Percentiles rank a stretch among this genome's conserved stretches.
phyloP scores from a whole-genome alignment of 257 asterid species.

The Plectranthus barbatus region DNA sequence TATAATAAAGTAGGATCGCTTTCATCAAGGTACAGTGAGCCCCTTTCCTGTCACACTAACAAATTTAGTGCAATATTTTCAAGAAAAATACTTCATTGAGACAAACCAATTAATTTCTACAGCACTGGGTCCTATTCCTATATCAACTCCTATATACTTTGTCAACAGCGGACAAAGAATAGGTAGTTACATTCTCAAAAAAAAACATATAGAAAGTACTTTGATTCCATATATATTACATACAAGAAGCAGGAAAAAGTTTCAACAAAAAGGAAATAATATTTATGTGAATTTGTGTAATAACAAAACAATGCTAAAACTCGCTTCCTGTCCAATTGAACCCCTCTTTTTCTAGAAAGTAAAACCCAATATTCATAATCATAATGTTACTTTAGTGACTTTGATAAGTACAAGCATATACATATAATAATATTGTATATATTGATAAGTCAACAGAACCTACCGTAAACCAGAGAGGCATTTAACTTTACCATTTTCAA shows the following conservation, averaged over 20 bases:
- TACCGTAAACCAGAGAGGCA: too few relatives aligned
- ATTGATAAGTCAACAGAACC: too few relatives aligned
- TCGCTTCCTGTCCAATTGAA: too few relatives aligned
- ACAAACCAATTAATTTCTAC: not conserved
- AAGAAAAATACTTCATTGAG: not conserved
- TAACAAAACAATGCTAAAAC: not conserved
- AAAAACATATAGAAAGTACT: too few relatives aligned
- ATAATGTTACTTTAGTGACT: too few relatives aligned
- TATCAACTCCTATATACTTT: not conserved
- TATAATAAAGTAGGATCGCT: conserved; percentile 44
- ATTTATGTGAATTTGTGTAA: not conserved
- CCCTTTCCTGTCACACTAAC: conserved; percentile 41
- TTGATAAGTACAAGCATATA: too few relatives aligned
- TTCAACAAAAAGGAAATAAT: not conserved
- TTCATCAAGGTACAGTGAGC: conserved; percentile 28
- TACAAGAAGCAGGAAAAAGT: not conserved
- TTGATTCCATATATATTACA: not conserved
- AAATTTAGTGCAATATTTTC: not conserved
- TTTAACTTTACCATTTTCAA: too few relatives aligned
- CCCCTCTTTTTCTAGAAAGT: too few relatives aligned
- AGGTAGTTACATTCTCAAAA: too few relatives aligned
- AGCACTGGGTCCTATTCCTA: not conserved
- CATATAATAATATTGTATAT: too few relatives aligned
- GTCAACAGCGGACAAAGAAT: not conserved
- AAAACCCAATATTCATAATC: too few relatives aligned